Percentiles rank a stretch among this genome's conserved stretches.
Conservation (phyloP, 306 rosid species). For the Vigna mungo region DNA sequence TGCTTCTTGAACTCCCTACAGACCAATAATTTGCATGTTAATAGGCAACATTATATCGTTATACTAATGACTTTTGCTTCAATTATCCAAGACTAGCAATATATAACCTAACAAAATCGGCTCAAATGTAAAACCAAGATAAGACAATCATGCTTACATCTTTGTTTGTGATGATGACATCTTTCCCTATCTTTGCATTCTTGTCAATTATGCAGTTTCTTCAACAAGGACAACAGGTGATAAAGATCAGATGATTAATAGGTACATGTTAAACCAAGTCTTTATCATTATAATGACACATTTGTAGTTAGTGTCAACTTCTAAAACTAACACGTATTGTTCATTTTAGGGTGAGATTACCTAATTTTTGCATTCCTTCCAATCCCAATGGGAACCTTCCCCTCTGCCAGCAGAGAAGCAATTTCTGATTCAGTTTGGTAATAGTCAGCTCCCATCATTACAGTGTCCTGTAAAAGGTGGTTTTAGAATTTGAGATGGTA, state of each 20-base stretch:
- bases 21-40: slow-evolving; percentile 34
- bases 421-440: slow-evolving; percentile 98
- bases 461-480: slow-evolving; percentile 61
- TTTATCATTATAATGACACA: slow-evolving; percentile 22
- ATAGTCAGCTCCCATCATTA: slow-evolving; percentile 95
- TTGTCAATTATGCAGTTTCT: slow-evolving; percentile 94
- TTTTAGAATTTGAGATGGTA: slow-evolving; percentile 34
- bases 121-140: slow-evolving; percentile 22
- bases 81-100: slow-evolving; percentile 1
- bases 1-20: slow-evolving; percentile 84
- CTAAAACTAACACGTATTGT: neutral
- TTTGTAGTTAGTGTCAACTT: neutral
- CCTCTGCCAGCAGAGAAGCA: slow-evolving; percentile 73
- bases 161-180: slow-evolving; percentile 75
- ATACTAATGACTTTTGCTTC: slow-evolving; percentile 29
- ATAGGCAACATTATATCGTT: slow-evolving; percentile 1
- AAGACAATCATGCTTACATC: slow-evolving; percentile 66
- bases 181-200: slow-evolving; percentile 86
- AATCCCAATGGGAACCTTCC: slow-evolving; percentile 86
- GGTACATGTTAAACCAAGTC: neutral
- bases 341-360: slow-evolving; percentile 52
- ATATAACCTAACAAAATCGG: neutral
- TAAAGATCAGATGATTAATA: slow-evolving; percentile 32
- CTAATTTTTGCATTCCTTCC: slow-evolving; percentile 80
- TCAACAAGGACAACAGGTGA: slow-evolving; percentile 37